These are phyloP conservation scores for Termitomyces heimii DNA, from an alignment of 768 basidiomycete species.

Conservation along the genomic window DNA sequence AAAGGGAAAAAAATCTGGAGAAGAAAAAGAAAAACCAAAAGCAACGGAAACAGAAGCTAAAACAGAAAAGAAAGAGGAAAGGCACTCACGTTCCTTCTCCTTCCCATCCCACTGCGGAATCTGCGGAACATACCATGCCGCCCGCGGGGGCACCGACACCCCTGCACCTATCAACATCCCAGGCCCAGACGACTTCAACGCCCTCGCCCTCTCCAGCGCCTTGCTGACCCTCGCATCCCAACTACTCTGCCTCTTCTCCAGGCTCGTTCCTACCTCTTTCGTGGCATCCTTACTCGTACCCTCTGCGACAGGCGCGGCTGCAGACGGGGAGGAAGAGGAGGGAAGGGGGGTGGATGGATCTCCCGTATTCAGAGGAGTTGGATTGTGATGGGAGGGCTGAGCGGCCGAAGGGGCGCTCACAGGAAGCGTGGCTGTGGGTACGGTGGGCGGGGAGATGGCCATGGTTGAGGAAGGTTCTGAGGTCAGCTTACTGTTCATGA, in stretches of 20 bases:
- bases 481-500: neutral
- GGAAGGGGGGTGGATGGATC: neutral
- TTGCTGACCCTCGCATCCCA: conserved; percentile 11
- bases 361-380: neutral
- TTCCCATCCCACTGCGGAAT: neutral
- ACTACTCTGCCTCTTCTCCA: neutral
- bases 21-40: neutral
- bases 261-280: neutral
- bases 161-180: neutral
- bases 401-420: neutral
- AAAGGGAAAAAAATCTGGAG: neutral
- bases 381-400: neutral
- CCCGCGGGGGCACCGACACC: neutral
- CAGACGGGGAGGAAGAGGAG: neutral
- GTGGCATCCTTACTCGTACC: neutral
- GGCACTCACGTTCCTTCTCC: conserved; percentile 1
- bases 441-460: neutral
- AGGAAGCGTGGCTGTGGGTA: neutral
- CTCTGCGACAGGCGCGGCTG: neutral
- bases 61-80: neutral
- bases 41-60: neutral
- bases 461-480: neutral
- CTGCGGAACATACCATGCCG: conserved; percentile 2
- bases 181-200: neutral
- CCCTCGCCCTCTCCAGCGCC: conserved; percentile 6